Evolutionary conservation across 768 basidiomycete genomes (phyloP), one percentile per base, ranked within the genome.

Genomic region (Pulveroboletus sp.): DNA sequence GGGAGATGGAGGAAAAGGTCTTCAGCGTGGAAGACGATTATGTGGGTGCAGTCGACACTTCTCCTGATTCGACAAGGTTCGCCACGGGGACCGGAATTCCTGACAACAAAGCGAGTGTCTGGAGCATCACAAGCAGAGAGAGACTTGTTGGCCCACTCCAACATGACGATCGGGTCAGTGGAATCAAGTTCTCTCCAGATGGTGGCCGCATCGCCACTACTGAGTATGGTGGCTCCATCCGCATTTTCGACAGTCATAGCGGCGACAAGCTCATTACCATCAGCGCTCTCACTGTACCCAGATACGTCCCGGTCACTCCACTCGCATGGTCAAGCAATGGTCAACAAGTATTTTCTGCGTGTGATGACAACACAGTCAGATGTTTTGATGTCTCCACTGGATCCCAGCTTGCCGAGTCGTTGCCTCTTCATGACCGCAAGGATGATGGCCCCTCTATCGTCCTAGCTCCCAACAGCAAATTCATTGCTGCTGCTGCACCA

Each of bases 141-240:
- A 37, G 36, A 37, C 36, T 37, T 4, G 36, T 37, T 5, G 36
- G 36, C 17, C 36, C 17, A 4, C 17, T 37, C 17, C 4, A 11
- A 18, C 36, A 18, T 4, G 4, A 9, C 9, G 8, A 5, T 5
- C 1, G 8, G 4, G 8, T 37, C 36, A 18, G 1, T 9, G 36
- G 36, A 18, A 18, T 18, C n/a, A 36, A 17, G 17, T 36, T 36
- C 36, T 37, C 36, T 9, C 35, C 35, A 17, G n/a, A 37, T 1
- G 36, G 36, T 5, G 36, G 18, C 4, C 17, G 17, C 3, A 18
- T 37, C 9, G 36, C 36, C 27, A 28, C 27, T 9, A 18, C 17
- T 11, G 17, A 9, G 5, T 37, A 9, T 5, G 1, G 10, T 3
- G 17, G 36, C 36, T 18, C 17, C 3, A 18, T 37, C 76, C 11